Evolutionary conservation across 352 stramenopile species (phyloP), one percentile per base, ranked within the genome.

Genomic region (Lagenidium sp.): DNA sequence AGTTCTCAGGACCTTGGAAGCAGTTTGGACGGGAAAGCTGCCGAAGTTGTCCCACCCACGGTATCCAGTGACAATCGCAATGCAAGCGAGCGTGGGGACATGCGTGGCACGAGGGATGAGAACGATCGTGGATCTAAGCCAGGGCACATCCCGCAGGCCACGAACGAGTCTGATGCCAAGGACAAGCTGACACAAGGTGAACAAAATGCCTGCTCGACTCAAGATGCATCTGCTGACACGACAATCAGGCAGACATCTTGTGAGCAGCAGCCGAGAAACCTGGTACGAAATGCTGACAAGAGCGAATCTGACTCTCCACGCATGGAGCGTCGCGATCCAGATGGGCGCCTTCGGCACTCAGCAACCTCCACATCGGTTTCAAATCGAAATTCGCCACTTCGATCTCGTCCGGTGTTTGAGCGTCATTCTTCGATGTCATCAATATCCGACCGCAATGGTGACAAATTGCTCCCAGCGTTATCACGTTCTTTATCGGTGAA

Each of bases 401-500:
- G 36, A 6, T 52, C 21, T 28, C 53, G 66, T 2, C 62, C 52
- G 20, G 44, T 24, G 7, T 60, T 84, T 12, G 68, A 83, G 49
- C 68, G 70, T 19, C 68, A 71, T 29, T 52, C 57, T 4, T 84
- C 74, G 2, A 78, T 78, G 50, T 50, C 50, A 20, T 49, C 50
- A 7, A 12, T 50, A 19, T 24, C 43, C n/a, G 24, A 36, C 35
- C 8, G 65, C 52, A 55, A 21, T 21, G 52, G 55, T 32, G n/a
- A n/a, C n/a, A 42, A 8, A 24, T 31, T 44, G 31, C 46, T 12
- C 38, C 47, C 4, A 19, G 20, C 10, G 19, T 15, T 32, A 15
- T 8, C 28, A 28, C 40, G 41, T 52, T 49, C 21, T 21, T 6
- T 12, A 7, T 30, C 38, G 41, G 16, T 12, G 11, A 6, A 19